phyloP scores from a whole-genome alignment of 169 alveolate genomes.

The Prorocentrum cordatum region DNA sequence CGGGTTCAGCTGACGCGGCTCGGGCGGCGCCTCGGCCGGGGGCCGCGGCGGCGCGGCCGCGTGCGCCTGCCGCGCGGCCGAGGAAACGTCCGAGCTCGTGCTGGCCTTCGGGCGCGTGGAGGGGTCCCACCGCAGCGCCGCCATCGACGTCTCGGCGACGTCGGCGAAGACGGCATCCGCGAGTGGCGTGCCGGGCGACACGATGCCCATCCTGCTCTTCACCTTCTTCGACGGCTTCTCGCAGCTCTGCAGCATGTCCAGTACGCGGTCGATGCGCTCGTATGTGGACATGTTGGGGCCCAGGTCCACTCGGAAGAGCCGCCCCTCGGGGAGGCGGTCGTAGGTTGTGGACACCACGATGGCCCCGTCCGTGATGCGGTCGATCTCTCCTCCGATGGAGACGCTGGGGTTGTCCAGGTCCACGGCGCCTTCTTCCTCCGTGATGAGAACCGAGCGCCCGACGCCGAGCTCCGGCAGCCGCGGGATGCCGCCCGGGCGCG shows the following conservation, averaged over 20 bases:
- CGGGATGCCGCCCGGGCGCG: neutral
- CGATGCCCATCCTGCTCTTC: neutral
- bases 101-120: neutral
- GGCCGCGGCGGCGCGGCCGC: neutral
- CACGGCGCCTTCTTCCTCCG: too few species aligned
- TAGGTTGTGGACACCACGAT: neutral
- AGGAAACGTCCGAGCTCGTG: neutral
- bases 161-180: neutral
- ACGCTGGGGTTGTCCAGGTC: neutral
- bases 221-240: neutral
- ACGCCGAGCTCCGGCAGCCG: neutral
- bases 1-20: neutral
- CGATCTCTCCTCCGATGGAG: neutral
- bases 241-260: neutral
- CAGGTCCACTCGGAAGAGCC: neutral
- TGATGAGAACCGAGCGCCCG: neutral
- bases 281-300: neutral
- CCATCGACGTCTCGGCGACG: neutral
- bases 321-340: neutral
- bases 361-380: neutral
- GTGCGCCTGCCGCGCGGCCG: neutral
- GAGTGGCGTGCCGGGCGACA: neutral
- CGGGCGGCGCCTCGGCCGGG: neutral
- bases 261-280: neutral
- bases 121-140: neutral